Evolutionary conservation across 2,329 filamentous ascomycete genomes (phyloP), one percentile per base, ranked within the genome.

Genomic region (Emergomyces orientalis): DNA sequence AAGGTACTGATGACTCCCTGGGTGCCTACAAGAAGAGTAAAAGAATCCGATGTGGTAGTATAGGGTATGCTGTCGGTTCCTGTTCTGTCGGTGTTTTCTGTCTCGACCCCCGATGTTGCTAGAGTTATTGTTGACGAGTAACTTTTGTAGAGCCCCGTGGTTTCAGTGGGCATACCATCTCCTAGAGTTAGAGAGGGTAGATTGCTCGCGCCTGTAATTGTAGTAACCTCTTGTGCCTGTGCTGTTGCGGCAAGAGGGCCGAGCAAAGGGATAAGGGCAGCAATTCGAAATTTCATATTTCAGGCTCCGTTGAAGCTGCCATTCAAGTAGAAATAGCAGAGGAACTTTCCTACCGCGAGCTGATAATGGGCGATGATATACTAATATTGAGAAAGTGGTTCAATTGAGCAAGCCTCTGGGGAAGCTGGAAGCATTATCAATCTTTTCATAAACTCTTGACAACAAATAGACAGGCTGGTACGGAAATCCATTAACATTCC

Each of bases 21-120:
- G 39, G 71, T 70, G n/a, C 77, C 77, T 7, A 74, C 69, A 22
- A 81, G 70, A 27, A 80, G 52, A 17, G 75, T 75, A 61, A 74
- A 65, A 0, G 76, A 75, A n/a, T 75, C 67, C 3, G 77, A 73
- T 19, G 68, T 75, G 14, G 71, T 72, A 11, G 72, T 75, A 58
- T 51, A 62, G 3, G 59, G 52, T 14, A 65, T 67, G n/a, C 70
- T 66, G 14, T 56, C 61, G 3, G 76, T 72, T 27, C 67, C 59
- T 43, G 67, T 68, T 63, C 3, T 61, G 62, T 73, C 70, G 8
- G 66, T 66, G 6, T 65, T 67, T 37, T 25, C 60, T 14, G 68
- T 67, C 34, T 57, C 64, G 58, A 64, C 64, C 13, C 14, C 68
- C 65, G 59, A 70, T 68, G 14, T 68, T 70, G 32, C 70, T 69